Conservation (phyloP, 139 green algal genomes). For the Desmodesmus armatus region DNA sequence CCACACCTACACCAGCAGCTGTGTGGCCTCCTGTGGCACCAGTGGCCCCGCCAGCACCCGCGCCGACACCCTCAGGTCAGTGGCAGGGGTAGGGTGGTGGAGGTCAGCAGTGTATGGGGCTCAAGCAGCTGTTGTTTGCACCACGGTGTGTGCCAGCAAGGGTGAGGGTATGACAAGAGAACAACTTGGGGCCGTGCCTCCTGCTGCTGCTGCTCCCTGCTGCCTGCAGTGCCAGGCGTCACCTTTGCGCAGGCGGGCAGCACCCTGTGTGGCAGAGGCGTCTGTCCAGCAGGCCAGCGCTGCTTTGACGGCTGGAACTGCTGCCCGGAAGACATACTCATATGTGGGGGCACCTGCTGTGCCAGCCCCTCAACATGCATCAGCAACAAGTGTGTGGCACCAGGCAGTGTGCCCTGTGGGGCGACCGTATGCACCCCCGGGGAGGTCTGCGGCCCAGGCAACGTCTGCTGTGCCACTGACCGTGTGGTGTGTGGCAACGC, state of each 20-base stretch:
- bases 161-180: not conserved
- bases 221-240: not conserved
- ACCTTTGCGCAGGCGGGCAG: conserved; percentile 33
- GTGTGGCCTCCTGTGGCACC: no score
- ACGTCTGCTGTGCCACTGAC: conserved; percentile 11
- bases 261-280: conserved; percentile 21
- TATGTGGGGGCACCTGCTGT: conserved; percentile 35
- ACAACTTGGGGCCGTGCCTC: not conserved
- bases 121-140: not conserved
- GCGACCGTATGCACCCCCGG: not conserved
- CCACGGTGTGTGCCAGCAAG: not conserved
- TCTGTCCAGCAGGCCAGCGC: conserved; percentile 3
- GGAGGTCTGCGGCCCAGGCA: not conserved
- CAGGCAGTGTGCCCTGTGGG: not conserved
- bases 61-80: conserved; percentile 4
- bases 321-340: not conserved
- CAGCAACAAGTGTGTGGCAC: conserved; percentile 12
- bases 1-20: not conserved
- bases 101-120: not conserved
- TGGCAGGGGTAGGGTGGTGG: not conserved
- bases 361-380: not conserved
- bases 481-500: not conserved
- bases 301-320: conserved; percentile 39
- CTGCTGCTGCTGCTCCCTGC: not conserved
- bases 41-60: no score